Evolutionary conservation across 148 eudicot species (phyloP).

Genomic region (Cornus florida): DNA sequence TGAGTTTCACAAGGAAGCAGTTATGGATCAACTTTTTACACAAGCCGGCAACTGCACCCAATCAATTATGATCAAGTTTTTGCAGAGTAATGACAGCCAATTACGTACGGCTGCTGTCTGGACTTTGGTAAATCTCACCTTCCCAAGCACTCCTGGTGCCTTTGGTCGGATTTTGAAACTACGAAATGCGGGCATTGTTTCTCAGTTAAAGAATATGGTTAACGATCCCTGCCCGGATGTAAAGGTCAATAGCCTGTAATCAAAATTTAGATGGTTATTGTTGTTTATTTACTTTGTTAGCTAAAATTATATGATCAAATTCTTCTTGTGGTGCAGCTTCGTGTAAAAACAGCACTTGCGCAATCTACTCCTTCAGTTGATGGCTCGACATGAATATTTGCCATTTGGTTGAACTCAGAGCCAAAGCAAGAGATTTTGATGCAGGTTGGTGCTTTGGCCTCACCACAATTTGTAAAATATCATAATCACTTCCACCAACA

Average conservation of each 20-base stretch:
- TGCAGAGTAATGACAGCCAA: constrained; percentile 59
- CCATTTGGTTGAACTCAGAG: background rate
- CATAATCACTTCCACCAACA: constrained; percentile 8
- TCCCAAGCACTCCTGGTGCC: constrained; percentile 71
- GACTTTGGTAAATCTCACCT: constrained; percentile 76
- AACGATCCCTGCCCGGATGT: constrained; percentile 86
- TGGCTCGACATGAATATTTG: constrained; percentile 32
- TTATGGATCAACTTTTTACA: constrained; percentile 63
- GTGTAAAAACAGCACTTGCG: constrained; percentile 58
- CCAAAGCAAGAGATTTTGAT: constrained; percentile 11
- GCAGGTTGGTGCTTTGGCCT: constrained; percentile 12
- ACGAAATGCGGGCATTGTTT: constrained; percentile 60
- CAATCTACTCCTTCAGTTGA: constrained; percentile 54
- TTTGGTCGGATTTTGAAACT: constrained; percentile 51
- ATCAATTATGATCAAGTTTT: constrained; percentile 48
- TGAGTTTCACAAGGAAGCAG: constrained; percentile 84
- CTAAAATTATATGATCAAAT: constrained; percentile 2
- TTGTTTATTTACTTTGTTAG: background rate
- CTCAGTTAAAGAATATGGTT: constrained; percentile 73
- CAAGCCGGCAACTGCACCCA: constrained; percentile 36
- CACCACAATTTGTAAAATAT: constrained; percentile 8
- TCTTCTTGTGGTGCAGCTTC: constrained; percentile 58
- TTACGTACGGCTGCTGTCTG: constrained; percentile 80
- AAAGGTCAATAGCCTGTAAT: constrained; percentile 47
- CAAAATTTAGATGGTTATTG: background rate